Conservation (phyloP, 371 early-diverging fungal species). For the Fennellomyces sp. region DNA sequence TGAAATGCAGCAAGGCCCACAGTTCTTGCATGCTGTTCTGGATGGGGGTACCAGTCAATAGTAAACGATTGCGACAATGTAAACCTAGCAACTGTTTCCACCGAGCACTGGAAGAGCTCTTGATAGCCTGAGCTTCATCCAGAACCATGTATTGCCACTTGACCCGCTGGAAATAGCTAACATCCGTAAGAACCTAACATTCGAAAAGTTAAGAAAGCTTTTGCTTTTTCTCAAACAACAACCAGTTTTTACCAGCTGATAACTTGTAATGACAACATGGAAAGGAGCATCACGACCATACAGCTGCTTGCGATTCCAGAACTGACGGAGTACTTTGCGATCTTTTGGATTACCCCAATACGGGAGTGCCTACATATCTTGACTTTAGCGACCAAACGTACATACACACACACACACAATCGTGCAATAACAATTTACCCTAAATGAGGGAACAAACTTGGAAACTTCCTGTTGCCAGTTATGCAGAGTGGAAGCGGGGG, state of each 20-base stretch:
- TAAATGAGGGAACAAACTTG: slow-evolving; percentile 89
- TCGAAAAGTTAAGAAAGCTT: not conserved
- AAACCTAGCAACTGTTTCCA: slow-evolving; percentile 96
- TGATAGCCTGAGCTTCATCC: slow-evolving; percentile 99
- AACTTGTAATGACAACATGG: slow-evolving; percentile 94
- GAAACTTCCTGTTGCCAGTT: slow-evolving; percentile 98
- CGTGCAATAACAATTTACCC: slow-evolving; percentile 38
- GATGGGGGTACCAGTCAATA: slow-evolving; percentile 97
- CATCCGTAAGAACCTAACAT: slow-evolving; percentile 75
- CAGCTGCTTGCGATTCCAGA: slow-evolving; percentile 80
- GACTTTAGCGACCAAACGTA: not conserved
- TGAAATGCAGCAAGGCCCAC: slow-evolving; percentile 98
- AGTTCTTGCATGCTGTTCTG: slow-evolving; percentile 98
- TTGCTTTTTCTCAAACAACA: not conserved
- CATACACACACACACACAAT: not conserved
- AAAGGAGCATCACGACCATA: slow-evolving; percentile 85
- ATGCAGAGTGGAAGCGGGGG: slow-evolving; percentile 95
- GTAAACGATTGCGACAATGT: slow-evolving; percentile 89
- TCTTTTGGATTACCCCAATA: slow-evolving; percentile 96
- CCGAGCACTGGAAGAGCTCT: slow-evolving; percentile 85
- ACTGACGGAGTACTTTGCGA: slow-evolving; percentile 85
- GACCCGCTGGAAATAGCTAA: slow-evolving; percentile 83
- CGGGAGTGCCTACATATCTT: slow-evolving; percentile 67
- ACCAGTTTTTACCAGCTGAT: slow-evolving; percentile 72
- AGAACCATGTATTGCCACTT: slow-evolving; percentile 99